Conservation (phyloP, 2,329 filamentous ascomycete genomes). For the Nemania sp. region DNA sequence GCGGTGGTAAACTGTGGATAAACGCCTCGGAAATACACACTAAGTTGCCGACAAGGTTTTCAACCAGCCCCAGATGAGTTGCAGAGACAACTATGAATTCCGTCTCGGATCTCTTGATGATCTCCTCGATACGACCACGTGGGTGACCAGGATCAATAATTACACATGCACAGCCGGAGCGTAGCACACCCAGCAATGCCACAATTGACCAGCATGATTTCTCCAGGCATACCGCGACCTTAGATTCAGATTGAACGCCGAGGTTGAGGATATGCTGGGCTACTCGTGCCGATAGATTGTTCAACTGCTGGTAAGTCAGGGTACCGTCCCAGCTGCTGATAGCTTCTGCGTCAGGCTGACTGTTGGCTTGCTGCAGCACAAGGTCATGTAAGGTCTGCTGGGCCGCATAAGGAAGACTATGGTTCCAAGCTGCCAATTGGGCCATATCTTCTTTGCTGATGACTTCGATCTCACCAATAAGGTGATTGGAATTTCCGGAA, state of each 20-base stretch:
- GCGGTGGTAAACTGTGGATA: neutral
- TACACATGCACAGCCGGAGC: conserved; percentile 35
- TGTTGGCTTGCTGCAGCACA: neutral
- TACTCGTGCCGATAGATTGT: conserved; percentile 1
- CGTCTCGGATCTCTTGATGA: conserved; percentile 15
- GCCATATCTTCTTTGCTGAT: conserved; percentile 12
- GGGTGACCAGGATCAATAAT: conserved; percentile 33
- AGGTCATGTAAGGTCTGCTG: conserved; percentile 1
- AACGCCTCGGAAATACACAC: neutral
- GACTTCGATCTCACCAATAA: conserved; percentile 3
- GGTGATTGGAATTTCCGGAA: neutral
- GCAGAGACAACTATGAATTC: neutral
- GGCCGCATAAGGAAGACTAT: neutral
- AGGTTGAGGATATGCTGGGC: conserved; percentile 4
- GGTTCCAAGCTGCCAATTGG: conserved; percentile 7
- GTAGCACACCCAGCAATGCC: conserved; percentile 32
- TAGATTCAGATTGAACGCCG: conserved; percentile 2
- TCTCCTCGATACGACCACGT: conserved; percentile 22
- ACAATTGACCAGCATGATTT: conserved; percentile 27
- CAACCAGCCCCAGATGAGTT: neutral
- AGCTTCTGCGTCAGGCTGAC: neutral
- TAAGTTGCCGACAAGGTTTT: neutral
- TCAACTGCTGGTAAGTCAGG: conserved; percentile 13
- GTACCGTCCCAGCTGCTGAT: conserved; percentile 9
- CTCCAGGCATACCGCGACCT: conserved; percentile 16